These are phyloP conservation scores for Butyriboletus pseudospeciosus DNA, from an alignment of 1,284 basidiomycete genomes.

Conservation along the genomic window DNA sequence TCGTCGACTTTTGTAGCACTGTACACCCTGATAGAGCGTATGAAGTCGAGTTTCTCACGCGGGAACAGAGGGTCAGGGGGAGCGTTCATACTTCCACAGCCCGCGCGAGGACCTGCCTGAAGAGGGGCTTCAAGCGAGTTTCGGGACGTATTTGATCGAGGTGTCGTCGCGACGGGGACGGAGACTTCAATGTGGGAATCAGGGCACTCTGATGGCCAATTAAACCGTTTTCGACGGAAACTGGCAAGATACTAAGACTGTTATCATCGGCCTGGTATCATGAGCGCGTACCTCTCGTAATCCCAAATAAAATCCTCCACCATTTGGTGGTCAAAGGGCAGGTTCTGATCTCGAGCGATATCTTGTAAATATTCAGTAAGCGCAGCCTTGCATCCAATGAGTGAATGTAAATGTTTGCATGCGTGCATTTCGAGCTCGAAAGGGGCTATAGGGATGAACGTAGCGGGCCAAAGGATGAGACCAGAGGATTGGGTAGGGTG, in stretches of 20 bases:
- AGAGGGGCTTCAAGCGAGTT: constrained; percentile 14
- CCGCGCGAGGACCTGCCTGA: constrained; percentile 5
- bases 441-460: constrained; percentile 54
- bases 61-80: constrained; percentile 27
- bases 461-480: constrained; percentile 50
- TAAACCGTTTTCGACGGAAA: constrained; percentile 58
- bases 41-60: constrained; percentile 42
- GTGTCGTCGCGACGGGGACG: constrained; percentile 15
- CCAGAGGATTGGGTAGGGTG: constrained; percentile 45
- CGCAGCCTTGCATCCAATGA: constrained; percentile 58
- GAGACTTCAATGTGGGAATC: constrained; percentile 14
- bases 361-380: constrained; percentile 47
- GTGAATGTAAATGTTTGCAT: constrained; percentile 58
- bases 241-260: constrained; percentile 31
- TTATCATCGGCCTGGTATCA: background rate
- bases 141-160: constrained; percentile 22
- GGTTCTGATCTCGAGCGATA: constrained; percentile 31
- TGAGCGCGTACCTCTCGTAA: constrained; percentile 57
- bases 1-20: constrained; percentile 38
- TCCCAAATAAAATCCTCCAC: constrained; percentile 58
- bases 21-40: constrained; percentile 57
- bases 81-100: constrained; percentile 9
- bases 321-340: constrained; percentile 36
- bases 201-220: constrained; percentile 43
- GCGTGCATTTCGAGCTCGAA: constrained; percentile 65